Evolutionary conservation across 176 grass and related monocot species (phyloP), one percentile per base, ranked within the genome.

Genomic region (Rhynchospora breviuscula): DNA sequence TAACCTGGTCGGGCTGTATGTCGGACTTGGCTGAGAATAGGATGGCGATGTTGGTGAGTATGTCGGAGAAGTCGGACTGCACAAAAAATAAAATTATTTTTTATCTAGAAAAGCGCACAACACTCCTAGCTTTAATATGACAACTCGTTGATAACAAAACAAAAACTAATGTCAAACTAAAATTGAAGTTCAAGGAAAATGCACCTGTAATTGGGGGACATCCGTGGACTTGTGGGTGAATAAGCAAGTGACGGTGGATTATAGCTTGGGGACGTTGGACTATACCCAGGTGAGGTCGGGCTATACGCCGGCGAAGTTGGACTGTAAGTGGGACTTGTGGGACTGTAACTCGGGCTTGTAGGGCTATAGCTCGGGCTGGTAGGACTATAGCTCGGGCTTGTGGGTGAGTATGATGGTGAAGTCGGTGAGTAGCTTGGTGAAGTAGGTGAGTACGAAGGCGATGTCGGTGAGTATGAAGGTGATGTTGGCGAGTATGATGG

Each of bases 11-110:
- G 92, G 95, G 84, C 95, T 95, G 83, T 98, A 95, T 11, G 95
- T 90, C 0, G 95, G 92, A 58, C 92, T 93, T 57, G 92, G 81
- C 21, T 91, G 92, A 8, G 95, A 89, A 90, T 89, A 93, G 5
- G 95, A 93, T 31, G 92, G 92, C n/a, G 95, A 98, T 19, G 92
- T 98, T 35, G 95, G 92, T 1, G 95, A 98, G 85, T 94, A 98
- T 2, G 90, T 85, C 8, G 89, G 92, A 58, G 93, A 98, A 3
- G 96, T 91, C 44, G 96, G 92, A 72, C 92, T 98, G 72, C 57
- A 43, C 86, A 84, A 67, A 59, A 77, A 84, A 33, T 56, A 1
- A 67, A 31, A 63, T 7, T 74, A 33, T 59, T 59, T 19, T 12
- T 12, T 19, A 64, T 25, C 52, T 12, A 14, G 10, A 65, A 21